These are phyloP conservation scores for Irpex rosettiformis DNA, from an alignment of 1,284 basidiomycete species.

Conservation along the genomic window DNA sequence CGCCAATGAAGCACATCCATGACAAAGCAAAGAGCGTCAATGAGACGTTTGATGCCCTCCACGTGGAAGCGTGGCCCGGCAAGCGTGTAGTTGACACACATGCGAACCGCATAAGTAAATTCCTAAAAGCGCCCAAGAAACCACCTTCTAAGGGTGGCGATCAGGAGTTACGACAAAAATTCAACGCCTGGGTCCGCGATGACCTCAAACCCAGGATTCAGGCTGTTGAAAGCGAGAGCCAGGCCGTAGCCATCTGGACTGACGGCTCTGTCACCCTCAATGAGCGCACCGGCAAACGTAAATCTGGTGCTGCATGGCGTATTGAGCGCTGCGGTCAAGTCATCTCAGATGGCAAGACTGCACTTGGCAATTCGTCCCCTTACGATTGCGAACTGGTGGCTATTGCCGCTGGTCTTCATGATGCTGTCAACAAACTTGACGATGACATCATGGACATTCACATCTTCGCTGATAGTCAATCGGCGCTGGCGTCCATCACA, in stretches of 20 bases:
- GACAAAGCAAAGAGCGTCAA: background rate
- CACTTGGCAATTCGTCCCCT: background rate
- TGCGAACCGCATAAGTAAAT: background rate
- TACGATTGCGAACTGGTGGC: background rate
- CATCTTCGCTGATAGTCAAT: background rate
- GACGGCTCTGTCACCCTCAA: background rate
- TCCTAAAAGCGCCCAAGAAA: background rate
- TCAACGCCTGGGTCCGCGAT: too few relatives aligned
- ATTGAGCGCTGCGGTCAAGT: background rate
- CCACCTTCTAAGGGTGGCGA: background rate
- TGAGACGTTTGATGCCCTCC: conserved; percentile 1
- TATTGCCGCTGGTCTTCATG: background rate
- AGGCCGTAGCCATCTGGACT: background rate
- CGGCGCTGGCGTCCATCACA: background rate
- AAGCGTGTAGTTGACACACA: background rate
- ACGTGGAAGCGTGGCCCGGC: background rate
- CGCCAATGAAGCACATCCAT: conserved; percentile 7
- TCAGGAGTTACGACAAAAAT: background rate
- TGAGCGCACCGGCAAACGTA: background rate
- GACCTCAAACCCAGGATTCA: too few relatives aligned
- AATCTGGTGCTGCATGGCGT: background rate
- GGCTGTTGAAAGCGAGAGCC: background rate
- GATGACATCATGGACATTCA: background rate
- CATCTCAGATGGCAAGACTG: background rate
- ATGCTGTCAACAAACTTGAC: background rate